Conservation (phyloP, 2,329 filamentous ascomycete genomes). For the Raffaelea albimanens region DNA sequence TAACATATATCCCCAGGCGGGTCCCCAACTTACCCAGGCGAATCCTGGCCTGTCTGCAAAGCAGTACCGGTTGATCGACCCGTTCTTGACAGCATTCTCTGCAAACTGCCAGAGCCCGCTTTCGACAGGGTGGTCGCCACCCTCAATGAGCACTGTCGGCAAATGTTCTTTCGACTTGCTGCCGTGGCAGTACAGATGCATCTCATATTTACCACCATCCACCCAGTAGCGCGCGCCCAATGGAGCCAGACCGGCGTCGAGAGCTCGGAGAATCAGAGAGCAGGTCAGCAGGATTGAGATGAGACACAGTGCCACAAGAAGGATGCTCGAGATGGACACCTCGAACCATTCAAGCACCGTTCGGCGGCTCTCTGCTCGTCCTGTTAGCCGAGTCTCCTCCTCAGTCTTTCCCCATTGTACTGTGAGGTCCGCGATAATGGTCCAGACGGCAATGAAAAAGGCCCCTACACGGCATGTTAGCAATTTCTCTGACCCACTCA, state of each 20-base stretch:
- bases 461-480: conserved; percentile 40
- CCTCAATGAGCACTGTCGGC: conserved; percentile 82
- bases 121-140: conserved; percentile 71
- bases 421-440: conserved; percentile 66
- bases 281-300: conserved; percentile 68
- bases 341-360: conserved; percentile 76
- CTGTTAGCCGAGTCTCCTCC: conserved; percentile 87
- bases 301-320: conserved; percentile 58
- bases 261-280: conserved; percentile 68
- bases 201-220: conserved; percentile 72
- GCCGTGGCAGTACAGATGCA: conserved; percentile 82
- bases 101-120: conserved; percentile 72
- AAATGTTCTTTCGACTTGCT: conserved; percentile 50
- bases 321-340: conserved; percentile 64
- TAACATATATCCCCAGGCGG: neutral
- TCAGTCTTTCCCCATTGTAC: conserved; percentile 89
- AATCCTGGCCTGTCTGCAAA: conserved; percentile 90
- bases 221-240: conserved; percentile 73
- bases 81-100: conserved; percentile 64
- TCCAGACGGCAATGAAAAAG: conserved; percentile 68
- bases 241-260: conserved; percentile 64
- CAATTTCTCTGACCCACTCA: neutral
- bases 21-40: conserved; percentile 48
- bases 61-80: conserved; percentile 81
- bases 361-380: conserved; percentile 74